These are phyloP conservation scores for Trypethelium eluteriae DNA, from an alignment of 495 filamentous ascomycete genomes.

Conservation along the genomic window DNA sequence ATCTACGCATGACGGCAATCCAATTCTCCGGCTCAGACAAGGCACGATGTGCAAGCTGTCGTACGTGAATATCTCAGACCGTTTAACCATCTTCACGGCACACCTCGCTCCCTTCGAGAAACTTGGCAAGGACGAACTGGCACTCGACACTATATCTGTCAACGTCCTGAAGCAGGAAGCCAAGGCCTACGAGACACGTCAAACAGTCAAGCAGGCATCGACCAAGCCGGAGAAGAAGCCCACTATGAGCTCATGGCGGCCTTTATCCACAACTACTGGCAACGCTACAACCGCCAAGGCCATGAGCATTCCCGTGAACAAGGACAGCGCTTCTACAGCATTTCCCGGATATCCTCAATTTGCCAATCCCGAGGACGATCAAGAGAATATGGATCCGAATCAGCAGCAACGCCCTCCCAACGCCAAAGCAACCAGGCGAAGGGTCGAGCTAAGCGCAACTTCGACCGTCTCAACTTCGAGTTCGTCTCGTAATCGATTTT, in stretches of 20 bases:
- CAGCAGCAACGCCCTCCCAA: background rate
- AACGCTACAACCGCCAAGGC: background rate
- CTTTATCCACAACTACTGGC: background rate
- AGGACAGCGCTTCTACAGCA: background rate
- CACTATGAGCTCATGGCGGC: background rate
- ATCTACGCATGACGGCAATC: background rate
- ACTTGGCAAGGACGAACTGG: background rate
- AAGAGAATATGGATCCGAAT: background rate
- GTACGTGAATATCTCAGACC: background rate
- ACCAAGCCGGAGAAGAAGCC: background rate
- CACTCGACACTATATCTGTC: background rate
- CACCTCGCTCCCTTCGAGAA: background rate
- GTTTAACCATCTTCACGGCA: background rate
- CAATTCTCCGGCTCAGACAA: background rate
- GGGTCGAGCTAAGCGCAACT: no score
- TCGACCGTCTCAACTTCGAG: background rate
- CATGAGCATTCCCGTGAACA: background rate
- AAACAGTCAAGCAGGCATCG: background rate
- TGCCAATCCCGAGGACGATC: background rate
- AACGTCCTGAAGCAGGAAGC: background rate
- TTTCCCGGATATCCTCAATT: background rate
- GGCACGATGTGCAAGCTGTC: background rate
- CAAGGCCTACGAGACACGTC: background rate
- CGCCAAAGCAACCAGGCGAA: background rate
- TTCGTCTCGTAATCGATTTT: background rate